These are phyloP conservation scores for Cyclotella atomus DNA, from an alignment of 108 stramenopile genomes.

Conservation along the genomic window DNA sequence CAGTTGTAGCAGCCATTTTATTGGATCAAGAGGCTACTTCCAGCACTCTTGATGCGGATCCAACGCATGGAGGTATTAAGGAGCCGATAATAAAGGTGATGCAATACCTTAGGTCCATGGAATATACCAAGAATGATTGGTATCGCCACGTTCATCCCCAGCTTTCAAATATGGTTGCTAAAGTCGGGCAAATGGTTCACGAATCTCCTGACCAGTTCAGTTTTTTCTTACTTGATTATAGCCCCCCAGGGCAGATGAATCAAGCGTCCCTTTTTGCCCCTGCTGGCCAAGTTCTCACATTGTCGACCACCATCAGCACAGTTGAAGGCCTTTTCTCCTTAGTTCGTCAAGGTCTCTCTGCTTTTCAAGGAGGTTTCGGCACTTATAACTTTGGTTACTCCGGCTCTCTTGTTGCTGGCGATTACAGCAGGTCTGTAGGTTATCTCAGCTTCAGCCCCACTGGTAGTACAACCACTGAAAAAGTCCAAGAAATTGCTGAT, in stretches of 20 bases:
- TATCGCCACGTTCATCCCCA: conserved; percentile 12
- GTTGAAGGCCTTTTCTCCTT: conserved; percentile 36
- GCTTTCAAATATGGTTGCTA: conserved; percentile 20
- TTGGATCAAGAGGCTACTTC: conserved; percentile 57
- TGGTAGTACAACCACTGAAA: conserved; percentile 1
- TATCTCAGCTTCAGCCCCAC: conserved; percentile 7
- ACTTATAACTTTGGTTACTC: background rate
- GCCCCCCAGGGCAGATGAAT: conserved; percentile 27
- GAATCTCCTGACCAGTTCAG: conserved; percentile 56
- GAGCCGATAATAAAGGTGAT: conserved; percentile 46
- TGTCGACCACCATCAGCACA: conserved; percentile 20
- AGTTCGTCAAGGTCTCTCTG: conserved; percentile 12
- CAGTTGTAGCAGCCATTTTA: conserved; percentile 60
- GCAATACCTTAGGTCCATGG: conserved; percentile 25
- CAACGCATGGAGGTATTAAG: conserved; percentile 27
- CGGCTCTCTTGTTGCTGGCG: conserved; percentile 11
- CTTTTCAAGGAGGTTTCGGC: conserved; percentile 21
- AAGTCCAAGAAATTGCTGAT: conserved; percentile 50
- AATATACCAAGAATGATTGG: conserved; percentile 16
- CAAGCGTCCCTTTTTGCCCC: conserved; percentile 49
- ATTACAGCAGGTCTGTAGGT: conserved; percentile 17
- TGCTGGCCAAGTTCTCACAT: conserved; percentile 45
- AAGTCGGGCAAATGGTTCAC: conserved; percentile 55
- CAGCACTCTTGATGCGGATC: conserved; percentile 31
- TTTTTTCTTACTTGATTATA: conserved; percentile 54